Evolutionary conservation across 2,329 filamentous ascomycete genomes (phyloP).

Genomic region (Chaetoscypha palmicola): DNA sequence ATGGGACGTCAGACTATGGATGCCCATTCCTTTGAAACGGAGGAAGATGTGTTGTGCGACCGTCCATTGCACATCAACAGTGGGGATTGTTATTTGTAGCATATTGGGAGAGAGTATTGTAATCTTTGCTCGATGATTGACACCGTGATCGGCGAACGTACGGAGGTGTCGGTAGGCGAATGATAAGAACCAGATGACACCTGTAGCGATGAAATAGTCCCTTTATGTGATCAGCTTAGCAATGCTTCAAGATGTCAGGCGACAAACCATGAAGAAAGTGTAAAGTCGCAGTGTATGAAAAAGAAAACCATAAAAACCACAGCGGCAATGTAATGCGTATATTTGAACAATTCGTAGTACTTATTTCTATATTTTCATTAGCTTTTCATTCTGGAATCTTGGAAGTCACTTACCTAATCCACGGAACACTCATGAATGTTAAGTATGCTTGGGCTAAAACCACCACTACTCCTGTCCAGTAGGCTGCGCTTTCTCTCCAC

Average conservation of each 20-base stretch:
- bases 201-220: constrained; percentile 71
- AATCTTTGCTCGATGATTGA: constrained; percentile 67
- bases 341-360: constrained; percentile 72
- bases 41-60: constrained; percentile 91
- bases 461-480: constrained; percentile 76
- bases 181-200: constrained; percentile 59
- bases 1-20: constrained; percentile 66
- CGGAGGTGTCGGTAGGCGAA: constrained; percentile 60
- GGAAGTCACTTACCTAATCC: constrained; percentile 54
- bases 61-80: constrained; percentile 72
- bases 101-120: constrained; percentile 79
- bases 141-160: constrained; percentile 74
- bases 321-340: constrained; percentile 72
- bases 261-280: constrained; percentile 66
- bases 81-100: constrained; percentile 88
- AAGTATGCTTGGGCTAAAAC: constrained; percentile 76
- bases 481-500: constrained; percentile 57
- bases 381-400: not conserved
- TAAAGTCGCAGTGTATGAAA: constrained; percentile 94
- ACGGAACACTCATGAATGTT: constrained; percentile 69
- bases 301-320: constrained; percentile 73
- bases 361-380: constrained; percentile 41
- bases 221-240: not conserved
- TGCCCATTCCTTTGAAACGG: constrained; percentile 76
- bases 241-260: too few species aligned